Evolutionary conservation across 2,329 filamentous ascomycete genomes (phyloP), one percentile per base, ranked within the genome.

Genomic region (Cladosporium sp.): DNA sequence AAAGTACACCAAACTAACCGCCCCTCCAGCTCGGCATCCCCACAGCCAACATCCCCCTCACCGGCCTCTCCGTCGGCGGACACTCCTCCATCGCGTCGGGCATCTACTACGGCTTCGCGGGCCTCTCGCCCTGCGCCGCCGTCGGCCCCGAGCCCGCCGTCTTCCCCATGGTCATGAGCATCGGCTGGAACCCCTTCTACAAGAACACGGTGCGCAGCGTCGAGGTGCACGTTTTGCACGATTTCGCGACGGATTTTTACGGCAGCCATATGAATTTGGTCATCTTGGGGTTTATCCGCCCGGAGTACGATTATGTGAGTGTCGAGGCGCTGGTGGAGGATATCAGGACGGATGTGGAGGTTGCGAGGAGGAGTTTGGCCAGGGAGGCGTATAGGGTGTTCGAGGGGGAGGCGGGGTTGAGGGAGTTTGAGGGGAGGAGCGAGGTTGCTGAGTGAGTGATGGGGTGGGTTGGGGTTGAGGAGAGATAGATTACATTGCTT

Each of bases 101-200:
- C 59, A 87, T 97, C 58, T 97, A 97, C 78, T 97, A 91, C 68
- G 93, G 93, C 65, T 95, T 87, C 77, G 89, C 89, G 4, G 82
- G 87, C 0, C 80, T 97, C 32, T 64, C 65, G 3, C 54, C 63
- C 14, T 63, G 61, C 31, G 44, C 59, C 19, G 63, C 66, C 43
- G 62, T 59, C 9, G 46, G 55, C 19, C 55, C 63, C 44, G 35
- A 40, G 40, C 61, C 60, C 40, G 62, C 61, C 14, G 75, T 93
- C 53, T 89, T 85, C 70, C 89, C 89, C 1, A 93, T 95, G 80
- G 90, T 95, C 59, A 87, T 96, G 85, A 89, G 84, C 56, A 92
- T 96, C 60, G 93, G 93, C 42, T 97, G 91, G 80, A 98, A 97
- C 72, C 93, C 93, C 0, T 97, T 91, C 73, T 98, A 95, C 79